Conservation (phyloP, 345 rosid species). For the Euclidium syriacum region DNA sequence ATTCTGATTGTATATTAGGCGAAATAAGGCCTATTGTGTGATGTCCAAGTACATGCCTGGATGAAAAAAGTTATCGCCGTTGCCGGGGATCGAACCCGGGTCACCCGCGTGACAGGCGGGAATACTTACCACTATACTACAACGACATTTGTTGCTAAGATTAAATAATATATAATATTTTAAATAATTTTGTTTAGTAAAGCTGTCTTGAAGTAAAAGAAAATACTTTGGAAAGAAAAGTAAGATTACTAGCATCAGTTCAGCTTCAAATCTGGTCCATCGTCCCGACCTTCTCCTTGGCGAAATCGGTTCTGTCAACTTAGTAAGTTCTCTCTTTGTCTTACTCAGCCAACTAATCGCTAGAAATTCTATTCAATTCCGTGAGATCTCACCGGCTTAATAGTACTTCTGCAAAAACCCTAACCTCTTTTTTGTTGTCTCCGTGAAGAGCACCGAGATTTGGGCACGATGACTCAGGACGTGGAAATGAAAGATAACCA, state of each 20-base stretch:
- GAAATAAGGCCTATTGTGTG: no score
- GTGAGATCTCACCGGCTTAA: neutral
- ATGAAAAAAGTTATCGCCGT: no score
- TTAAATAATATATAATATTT: accelerated
- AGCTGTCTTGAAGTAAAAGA: slow-evolving; percentile 41
- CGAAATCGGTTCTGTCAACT: neutral
- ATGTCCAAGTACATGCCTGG: no score
- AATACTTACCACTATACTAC: slow-evolving; percentile 79
- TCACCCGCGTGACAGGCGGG: slow-evolving; percentile 85
- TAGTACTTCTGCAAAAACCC: slow-evolving; percentile 6
- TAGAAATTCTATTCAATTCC: neutral
- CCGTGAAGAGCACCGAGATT: slow-evolving; percentile 6
- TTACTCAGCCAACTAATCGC: neutral
- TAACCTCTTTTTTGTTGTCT: neutral
- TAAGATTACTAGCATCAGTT: neutral
- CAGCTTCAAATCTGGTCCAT: slow-evolving; percentile 13
- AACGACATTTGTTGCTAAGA: no score
- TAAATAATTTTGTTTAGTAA: neutral
- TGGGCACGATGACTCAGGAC: slow-evolving; percentile 62
- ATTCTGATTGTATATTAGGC: no score
- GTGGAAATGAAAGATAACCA: slow-evolving; percentile 77
- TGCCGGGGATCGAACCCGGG: slow-evolving; percentile 67
- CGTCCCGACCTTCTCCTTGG: neutral
- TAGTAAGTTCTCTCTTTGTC: slow-evolving; percentile 3
- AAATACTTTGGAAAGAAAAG: slow-evolving; percentile 18